Evolutionary conservation across 176 grass and related monocot genomes (phyloP), one percentile per base, ranked within the genome.

Genomic region (Pontederia crassipes): DNA sequence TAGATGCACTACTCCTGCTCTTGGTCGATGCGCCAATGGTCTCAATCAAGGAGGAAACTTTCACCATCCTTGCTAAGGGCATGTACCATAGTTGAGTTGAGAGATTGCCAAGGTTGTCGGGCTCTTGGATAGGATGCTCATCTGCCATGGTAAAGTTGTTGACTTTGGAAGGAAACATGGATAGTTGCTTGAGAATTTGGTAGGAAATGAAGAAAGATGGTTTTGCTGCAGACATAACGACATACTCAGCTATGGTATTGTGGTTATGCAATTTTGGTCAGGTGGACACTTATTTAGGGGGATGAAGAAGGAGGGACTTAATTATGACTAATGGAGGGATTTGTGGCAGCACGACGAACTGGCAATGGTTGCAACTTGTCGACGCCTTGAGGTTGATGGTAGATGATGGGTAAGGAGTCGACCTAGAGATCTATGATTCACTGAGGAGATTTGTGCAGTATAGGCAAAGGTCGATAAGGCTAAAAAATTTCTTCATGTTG

Each of bases 131-230:
- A 68, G 76, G 48, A 97, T 97, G 92, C 51, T 69, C 74, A 45
- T 54, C 87, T 0, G 73, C 81, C 0, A 70, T 97, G 67, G 67
- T 97, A 9, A 97, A 91, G 66, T 77, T 77, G 4, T 76, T 91
- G 87, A 81, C 78, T 35, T 67, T 59, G 10, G 81, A 52, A 47
- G 84, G 81, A n/a, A 77, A 82, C 58, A 74, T 90, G 78, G 83
- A 88, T 35, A 81, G 78, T 4, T 97, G 83, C 78, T 75, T 88
- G 54, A 97, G 66, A 45, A 72, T 97, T 24, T 97, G 87, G 92
- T 81, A 96, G 48, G 83, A 97, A 73, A 88, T 97, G 75, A 28
- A 14, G 13, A 90, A 64, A 57, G 92, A 96, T 62, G 51, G 73
- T 35, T 69, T 90, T 18, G 65, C 78, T 24, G 77, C 72, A 13